Base-by-base conservation (phyloP, 257 asterid species). In the Salvia splendens region DNA sequence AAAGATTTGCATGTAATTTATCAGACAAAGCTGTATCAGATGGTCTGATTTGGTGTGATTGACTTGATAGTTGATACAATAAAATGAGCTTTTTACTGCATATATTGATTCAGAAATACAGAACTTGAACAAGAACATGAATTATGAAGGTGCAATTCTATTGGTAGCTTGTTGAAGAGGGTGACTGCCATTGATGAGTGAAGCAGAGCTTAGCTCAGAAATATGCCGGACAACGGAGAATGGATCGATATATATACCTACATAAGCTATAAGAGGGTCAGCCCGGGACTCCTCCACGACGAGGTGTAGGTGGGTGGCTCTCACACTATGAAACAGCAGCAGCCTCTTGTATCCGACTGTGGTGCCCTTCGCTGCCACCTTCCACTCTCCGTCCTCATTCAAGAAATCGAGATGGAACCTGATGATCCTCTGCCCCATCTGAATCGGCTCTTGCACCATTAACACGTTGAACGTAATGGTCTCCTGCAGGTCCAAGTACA, bases 281-380 rank as follows among this genome's bases (percentile, higher is more conserved):
- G 78, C 83, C 17, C 95, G 77, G 30, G 95, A 79, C 65, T 70
- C 61, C 32, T 78, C 89, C 5, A 94, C 71, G n/a, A 84, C 78
- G 10, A 91, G 73, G 85, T 89, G 85, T 76, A 88, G 60, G 12
- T 59, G 70, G 47, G 40, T 63, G 17, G 91, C 51, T 74, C 64
- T 68, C 15, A 94, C 85, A 56, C 67, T 79, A 0, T 71, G 82
- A 74, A 91, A 88, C 15, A 53, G 68, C 72, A 91, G 46, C 75
- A 94, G 79, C 81, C 96, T 87, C 65, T 82, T 80, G 67, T 94
- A 94, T 63, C 99, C 99, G n/a, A 87, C 91, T 0, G 99, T 94
- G 24, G 97, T 85, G 47, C 97, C 97, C 0, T 28, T 69, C 16
- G 82, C 70, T 38, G 73, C 84, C 53, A 69, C 56, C 76, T 80